Base-by-base conservation (phyloP, 192 early-diverging fungal genomes). In the Gaertneriomyces semiglobifer region DNA sequence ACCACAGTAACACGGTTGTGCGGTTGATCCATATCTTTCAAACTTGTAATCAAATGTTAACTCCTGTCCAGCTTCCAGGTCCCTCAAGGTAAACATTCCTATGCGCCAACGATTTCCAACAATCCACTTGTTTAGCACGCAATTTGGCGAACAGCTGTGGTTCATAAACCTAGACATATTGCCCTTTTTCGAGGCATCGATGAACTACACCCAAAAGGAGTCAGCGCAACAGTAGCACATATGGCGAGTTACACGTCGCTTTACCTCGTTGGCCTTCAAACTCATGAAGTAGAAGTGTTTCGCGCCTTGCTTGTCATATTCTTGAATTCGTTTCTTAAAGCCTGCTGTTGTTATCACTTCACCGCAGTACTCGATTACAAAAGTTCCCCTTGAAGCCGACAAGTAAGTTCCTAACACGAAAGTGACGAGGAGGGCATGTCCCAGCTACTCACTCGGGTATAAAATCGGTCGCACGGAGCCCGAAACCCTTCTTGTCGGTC, bases 201-300 rank as follows among this genome's bases (percentile, higher is more conserved):
- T 96, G 51, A 95, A 84, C 83, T 94, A 58, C 4, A 43, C 19
- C 16, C 10, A 12, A 43, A 42, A 40, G 39, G 52, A 25, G 38
- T 6, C 58, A 7, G 47, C 42, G 48, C 43, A 55, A 43, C n/a
- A 46, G 40, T 66, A 42, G 38, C n/a, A 42, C 43, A 33, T 2
- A 33, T 33, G 25, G 25, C 25, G 25, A 33, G 25, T 33, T 33
- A 0, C 25, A 33, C 44, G 8, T 44, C 14, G 11, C 48, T 61
- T 42, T 75, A 92, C 88, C 76, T 94, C 94, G 68, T 93, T 88
- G n/a, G 88, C 82, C 58, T 92, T 90, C 10, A 98, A 76, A 59
- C 88, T 89, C 96, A 99, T 98, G 77, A 98, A 99, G 66, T 99
- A 99, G 73, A 98, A 97, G 68, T 99, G 96, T 73, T 89, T 83